Base-by-base conservation (phyloP, 805 yeast genomes). In the Saturnispora diversa region DNA sequence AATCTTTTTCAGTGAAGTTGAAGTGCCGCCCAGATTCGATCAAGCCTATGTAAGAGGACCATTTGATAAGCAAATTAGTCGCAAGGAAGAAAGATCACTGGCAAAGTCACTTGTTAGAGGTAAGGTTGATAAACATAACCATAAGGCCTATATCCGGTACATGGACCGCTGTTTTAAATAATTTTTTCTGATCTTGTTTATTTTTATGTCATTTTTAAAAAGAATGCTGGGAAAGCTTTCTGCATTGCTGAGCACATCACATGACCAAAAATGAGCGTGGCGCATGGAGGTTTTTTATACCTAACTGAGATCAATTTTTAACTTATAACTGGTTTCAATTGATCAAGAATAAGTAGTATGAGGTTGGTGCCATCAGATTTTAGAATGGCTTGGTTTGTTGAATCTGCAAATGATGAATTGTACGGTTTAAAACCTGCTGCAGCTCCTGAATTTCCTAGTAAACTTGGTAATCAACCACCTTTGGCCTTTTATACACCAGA, bases 401-500 rank as follows among this genome's bases (percentile, higher is more conserved):
- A 31, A 13, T 8, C 22, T 5, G 32, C 37, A 13, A 20, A 31
- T 26, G 24, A 32, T 15, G 42, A 39, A 5, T 33, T 39, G 21
- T 39, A 39, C 12, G 42, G 37, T 5, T 16, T 19, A 26, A 26
- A 17, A 5, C 23, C 31, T 13, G 10, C 15, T 8, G 25, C 23
- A 31, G 23, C 16, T 13, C 25, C 16, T 2, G 38, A 35, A 15
- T 10, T 35, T 6, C 31, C 31, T 7, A 28, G 29, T 11, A 35
- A 27, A 19, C 8, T 26, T 11, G 38, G 38, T 9, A 26, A 26
- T 16, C 42, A 39, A 31, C 50, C 50, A 2, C 44, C 50, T 8
- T 25, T 51, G 15, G 27, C 50, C 34, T 37, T 26, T 19, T 44
- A 41, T 31, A 35, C 46, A 16, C 28, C 39, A 31, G 13, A 27